Evolutionary conservation across 495 filamentous ascomycete species (phyloP), one percentile per base, ranked within the genome.

Genomic region (Xylaria telfairii): DNA sequence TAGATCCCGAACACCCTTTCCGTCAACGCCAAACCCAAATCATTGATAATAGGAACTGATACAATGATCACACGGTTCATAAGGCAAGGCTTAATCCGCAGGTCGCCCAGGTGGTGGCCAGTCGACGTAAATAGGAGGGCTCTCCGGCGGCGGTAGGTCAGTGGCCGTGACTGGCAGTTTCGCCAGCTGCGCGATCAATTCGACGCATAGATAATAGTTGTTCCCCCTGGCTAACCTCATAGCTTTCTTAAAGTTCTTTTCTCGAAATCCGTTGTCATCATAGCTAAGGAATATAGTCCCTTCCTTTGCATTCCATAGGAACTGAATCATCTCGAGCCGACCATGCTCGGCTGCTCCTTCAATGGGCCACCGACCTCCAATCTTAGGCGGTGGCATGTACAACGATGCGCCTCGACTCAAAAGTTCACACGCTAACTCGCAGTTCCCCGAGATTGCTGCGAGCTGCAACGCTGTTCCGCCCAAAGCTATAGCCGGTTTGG

Each of bases 311-410:
- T 83, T 74, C 71, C 84, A 78, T 9, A 86, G 79, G 51, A 83
- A 47, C 37, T 83, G 73, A 1, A 84, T 74, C 77, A 85, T 84
- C 53, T 86, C 84, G 24, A 86, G 53, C 21, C 83, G 80, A 1
- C 83, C 83, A 44, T 81, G 30, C 56, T 85, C 82, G 1, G 84
- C 82, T 1, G 84, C 82, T 12, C 74, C 80, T 68, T 82, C 77
- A 12, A 86, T 70, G 5, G 84, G 79, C 60, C 82, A 86, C 39
- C 80, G 65, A 0, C 83, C 83, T 15, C 76, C 8, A 3, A 67
- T 65, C 9, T 41, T 56, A 26, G 78, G 74, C 34, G 77, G 68
- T 4, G 71, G 28, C 39, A 61, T 60, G 39, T 70, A 70, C 0
- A 76, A 13, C 12, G 53, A 28, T 2, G 78, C 77, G 4, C 75